Percentiles rank a stretch among this genome's conserved stretches.
Conservation (phyloP, 306 rosid genomes). For the Cucurbita ficifolia region DNA sequence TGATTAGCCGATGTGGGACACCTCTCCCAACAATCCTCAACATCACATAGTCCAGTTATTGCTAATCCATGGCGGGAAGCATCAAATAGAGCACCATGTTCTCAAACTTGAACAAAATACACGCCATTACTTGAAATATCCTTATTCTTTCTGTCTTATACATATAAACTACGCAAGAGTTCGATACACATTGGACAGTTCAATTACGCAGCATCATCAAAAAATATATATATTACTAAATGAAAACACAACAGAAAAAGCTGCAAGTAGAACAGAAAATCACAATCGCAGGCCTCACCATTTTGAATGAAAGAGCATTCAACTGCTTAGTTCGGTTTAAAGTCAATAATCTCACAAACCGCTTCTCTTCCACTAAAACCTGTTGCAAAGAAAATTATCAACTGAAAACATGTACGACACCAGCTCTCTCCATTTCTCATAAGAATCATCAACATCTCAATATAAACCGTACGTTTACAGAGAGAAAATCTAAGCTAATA, state of each 20-base stretch:
- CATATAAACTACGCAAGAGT: not conserved
- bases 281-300: slow-evolving; percentile 27
- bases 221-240: not conserved
- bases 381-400: slow-evolving; percentile 10
- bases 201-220: not conserved
- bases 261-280: not conserved
- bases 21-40: too few species aligned
- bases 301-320: slow-evolving; percentile 55
- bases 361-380: slow-evolving; percentile 52
- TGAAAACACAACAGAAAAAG: not conserved
- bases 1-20: too few species aligned
- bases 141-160: not conserved
- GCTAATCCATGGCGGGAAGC: not conserved
- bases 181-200: not conserved
- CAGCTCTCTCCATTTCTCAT: not conserved
- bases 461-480: not conserved
- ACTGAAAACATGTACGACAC: not conserved
- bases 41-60: not conserved
- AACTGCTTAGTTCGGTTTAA: slow-evolving; percentile 66
- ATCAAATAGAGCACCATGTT: not conserved
- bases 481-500: not conserved
- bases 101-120: not conserved
- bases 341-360: slow-evolving; percentile 32
- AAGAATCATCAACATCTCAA: not conserved
- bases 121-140: not conserved